Evolutionary conservation across 2,329 filamentous ascomycete genomes (phyloP), one percentile per base, ranked within the genome.

Genomic region (Aphanocladium album): DNA sequence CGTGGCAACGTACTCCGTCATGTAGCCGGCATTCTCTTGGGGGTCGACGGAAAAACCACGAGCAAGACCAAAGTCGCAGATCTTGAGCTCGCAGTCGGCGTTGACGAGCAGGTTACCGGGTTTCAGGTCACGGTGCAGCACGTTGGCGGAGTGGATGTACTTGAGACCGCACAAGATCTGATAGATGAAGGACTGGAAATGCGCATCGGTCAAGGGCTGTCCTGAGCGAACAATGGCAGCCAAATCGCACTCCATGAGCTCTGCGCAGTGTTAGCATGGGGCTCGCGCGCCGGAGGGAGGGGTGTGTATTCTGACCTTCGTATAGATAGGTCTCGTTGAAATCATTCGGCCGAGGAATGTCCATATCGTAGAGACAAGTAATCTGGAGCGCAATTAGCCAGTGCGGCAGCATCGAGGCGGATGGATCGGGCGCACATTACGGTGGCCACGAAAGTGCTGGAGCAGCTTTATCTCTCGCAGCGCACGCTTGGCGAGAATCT

Each of bases 161-260:
- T 99, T 99, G 68, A 99, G 83, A 65, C 95, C 95, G 74, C 95
- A 98, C 6, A 99, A 89, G 67, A 99, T 99, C 83, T 99, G 95
- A 81, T 99, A 99, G 79, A 99, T 97, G 80, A 99, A 99, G 57
- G 95, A 98, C 78, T 99, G 95, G 81, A 99, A 99, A 77, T 99
- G 95, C 60, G 95, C 95, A 73, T 99, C 95, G 71, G 95, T 99
- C 73, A 99, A 82, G 52, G 95, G 93, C 75, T 99, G 95, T 64
- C 95, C 95, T 46, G 93, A 98, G 67, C 95, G 88, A 70, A 99
- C 98, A 74, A 99, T 99, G 67, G 95, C 95, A 35, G 95, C 95
- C 74, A 99, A 78, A 78, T 99, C 95, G 79, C 95, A 98, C 74
- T 99, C 95, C 95, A 99, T 99, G 75, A 99, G 83, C 78, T 99